Conservation (phyloP, 768 basidiomycete genomes). For the Suillus hirtellus region DNA sequence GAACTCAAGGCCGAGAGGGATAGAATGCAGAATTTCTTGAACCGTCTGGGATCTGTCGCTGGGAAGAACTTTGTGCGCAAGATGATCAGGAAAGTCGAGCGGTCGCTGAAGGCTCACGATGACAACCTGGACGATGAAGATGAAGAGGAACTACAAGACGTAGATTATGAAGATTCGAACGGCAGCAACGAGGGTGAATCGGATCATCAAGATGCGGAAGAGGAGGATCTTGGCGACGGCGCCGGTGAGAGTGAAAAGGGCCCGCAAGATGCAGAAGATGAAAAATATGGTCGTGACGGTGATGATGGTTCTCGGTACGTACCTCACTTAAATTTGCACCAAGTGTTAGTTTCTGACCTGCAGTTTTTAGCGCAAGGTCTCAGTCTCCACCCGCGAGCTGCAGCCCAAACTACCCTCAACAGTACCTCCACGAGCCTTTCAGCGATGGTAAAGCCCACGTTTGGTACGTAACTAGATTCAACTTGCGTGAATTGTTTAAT, state of each 20-base stretch:
- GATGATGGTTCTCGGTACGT: background rate
- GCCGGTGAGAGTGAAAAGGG: background rate
- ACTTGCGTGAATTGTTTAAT: background rate
- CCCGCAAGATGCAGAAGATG: background rate
- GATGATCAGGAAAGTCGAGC: slow-evolving; percentile 22
- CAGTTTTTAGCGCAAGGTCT: background rate
- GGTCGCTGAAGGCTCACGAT: slow-evolving; percentile 11
- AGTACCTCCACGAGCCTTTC: background rate
- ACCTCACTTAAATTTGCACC: background rate
- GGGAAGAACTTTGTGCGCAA: slow-evolving; percentile 30
- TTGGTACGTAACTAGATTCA: background rate
- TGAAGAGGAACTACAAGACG: slow-evolving; percentile 5
- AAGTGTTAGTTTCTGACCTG: background rate
- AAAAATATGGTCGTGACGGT: background rate
- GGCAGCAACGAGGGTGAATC: slow-evolving; percentile 6
- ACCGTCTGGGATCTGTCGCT: slow-evolving; percentile 25
- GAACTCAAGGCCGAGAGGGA: slow-evolving; percentile 27
- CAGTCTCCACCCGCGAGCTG: background rate
- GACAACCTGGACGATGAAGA: background rate
- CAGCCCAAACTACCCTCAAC: background rate
- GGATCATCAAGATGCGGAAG: slow-evolving; percentile 2
- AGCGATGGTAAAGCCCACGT: background rate
- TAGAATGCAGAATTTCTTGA: slow-evolving; percentile 27
- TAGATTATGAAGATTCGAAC: slow-evolving; percentile 2
- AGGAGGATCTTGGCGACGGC: background rate